Conservation (phyloP, 2,329 filamentous ascomycete species). For the Cladosporium halotolerans region DNA sequence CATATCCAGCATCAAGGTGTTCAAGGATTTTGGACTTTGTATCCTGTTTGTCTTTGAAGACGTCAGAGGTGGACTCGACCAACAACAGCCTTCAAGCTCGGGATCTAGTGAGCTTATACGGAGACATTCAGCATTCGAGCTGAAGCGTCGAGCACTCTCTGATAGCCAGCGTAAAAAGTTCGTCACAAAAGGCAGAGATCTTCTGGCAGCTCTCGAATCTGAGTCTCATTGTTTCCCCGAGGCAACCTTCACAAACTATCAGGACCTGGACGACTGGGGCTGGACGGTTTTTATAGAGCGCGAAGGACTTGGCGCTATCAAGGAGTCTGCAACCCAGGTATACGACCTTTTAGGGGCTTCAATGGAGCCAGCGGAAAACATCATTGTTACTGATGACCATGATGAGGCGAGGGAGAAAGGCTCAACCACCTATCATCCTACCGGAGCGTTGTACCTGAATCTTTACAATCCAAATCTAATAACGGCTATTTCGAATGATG, state of each 20-base stretch:
- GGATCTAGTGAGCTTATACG: background rate
- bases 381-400: background rate
- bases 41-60: background rate
- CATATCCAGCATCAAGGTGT: background rate
- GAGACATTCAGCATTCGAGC: background rate
- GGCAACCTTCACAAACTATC: background rate
- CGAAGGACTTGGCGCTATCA: background rate
- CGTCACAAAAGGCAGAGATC: background rate
- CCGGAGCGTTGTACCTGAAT: background rate
- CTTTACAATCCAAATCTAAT: constrained; percentile 1
- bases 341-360: background rate
- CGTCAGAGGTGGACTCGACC: background rate
- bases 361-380: background rate
- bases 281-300: background rate
- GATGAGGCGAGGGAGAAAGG: background rate
- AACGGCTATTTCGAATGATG: background rate
- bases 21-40: background rate
- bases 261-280: constrained; percentile 1
- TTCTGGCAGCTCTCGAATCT: background rate
- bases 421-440: background rate
- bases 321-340: too few species aligned
- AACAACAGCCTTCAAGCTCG: background rate
- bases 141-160: background rate
- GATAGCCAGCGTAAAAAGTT: background rate
- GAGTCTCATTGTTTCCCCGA: background rate